Percentiles rank a stretch among this genome's conserved stretches.
phyloP scores from a whole-genome alignment of 306 rosid species.

The Acacia acuminata region DNA sequence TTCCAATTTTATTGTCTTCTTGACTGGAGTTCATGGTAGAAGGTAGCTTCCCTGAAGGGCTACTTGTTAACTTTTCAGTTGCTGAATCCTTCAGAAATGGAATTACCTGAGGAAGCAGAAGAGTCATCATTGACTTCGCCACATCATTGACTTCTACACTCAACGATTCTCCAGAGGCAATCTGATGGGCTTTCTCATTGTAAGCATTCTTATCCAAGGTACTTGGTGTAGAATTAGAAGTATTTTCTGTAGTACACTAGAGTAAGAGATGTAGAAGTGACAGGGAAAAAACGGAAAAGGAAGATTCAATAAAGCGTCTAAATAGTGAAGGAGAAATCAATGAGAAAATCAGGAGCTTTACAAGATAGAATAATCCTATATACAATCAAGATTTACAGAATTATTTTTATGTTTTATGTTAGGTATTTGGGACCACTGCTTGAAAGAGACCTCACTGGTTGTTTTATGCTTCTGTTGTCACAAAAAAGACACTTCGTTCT shows the following conservation, averaged over 20 bases:
- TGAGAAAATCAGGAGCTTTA: not conserved
- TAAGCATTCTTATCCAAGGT: slow-evolving; percentile 36
- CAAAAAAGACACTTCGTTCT: slow-evolving; percentile 6
- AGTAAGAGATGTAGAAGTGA: slow-evolving; percentile 30
- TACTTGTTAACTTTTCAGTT: slow-evolving; percentile 39
- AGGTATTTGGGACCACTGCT: not conserved
- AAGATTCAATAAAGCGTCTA: slow-evolving; percentile 20
- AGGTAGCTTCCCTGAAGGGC: slow-evolving; percentile 37
- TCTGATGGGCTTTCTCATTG: slow-evolving; percentile 29
- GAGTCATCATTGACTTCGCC: slow-evolving; percentile 78
- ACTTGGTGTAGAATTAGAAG: slow-evolving; percentile 42
- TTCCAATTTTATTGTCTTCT: slow-evolving; percentile 37
- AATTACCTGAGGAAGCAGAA: slow-evolving; percentile 88
- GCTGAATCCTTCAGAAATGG: slow-evolving; percentile 63
- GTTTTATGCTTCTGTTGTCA: slow-evolving; percentile 4
- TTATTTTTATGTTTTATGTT: not conserved
- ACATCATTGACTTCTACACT: slow-evolving; percentile 54
- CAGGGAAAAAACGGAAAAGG: slow-evolving; percentile 2
- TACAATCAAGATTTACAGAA: not conserved
- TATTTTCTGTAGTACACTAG: slow-evolving; percentile 49
- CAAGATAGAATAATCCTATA: slow-evolving; percentile 15
- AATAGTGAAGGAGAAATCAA: slow-evolving; percentile 14
- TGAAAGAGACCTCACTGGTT: not conserved
- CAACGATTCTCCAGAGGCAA: slow-evolving; percentile 42
- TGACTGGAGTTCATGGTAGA: slow-evolving; percentile 33